Base-by-base conservation (phyloP, 768 basidiomycete genomes). In the Lenzites betulinus region DNA sequence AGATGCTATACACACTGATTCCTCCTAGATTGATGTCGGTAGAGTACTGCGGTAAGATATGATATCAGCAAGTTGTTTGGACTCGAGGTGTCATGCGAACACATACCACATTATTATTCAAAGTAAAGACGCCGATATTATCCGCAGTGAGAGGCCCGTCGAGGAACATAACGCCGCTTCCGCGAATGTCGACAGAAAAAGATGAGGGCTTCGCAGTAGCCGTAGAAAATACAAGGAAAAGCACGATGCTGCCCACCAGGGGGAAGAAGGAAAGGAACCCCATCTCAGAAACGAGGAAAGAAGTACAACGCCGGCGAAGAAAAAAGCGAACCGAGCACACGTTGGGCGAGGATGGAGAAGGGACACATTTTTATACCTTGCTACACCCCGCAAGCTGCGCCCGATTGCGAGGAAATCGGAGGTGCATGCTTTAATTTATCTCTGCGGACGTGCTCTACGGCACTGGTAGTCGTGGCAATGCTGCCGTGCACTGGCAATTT, bases 1-100 rank as follows among this genome's bases (percentile, higher is more conserved):
- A 5, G 6, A 30, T 12, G 15, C 1, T 20, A 22, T 20, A 20
- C 63, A 15, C 22, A 64, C 63, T 28, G 12, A 54, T 26, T 25
- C 57, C 52, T 12, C 61, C 61, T 12, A 63, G 15, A 5, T 38
- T 50, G 30, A 63, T 58, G 5, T 54, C 46, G 22, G 55, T 56
- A 23, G 38, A 39, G n/a, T 56, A 56, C 55, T 56, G 23, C 11
- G n/a, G n/a, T n/a, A n/a, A n/a, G n/a, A 26, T 26, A 4, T 15
- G 11, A 22, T 33, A 44, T 41, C n/a, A 48, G 33, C 20, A 6
- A 41, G 15, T 11, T 3, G 30, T 3, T n/a, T 1, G 8, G 49
- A 35, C 30, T n/a, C 18, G 3, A 16, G 1, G 12, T 22, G 2
- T n/a, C 28, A 3, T 1, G 16, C 8, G n/a, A 12, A n/a, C 18